phyloP scores from a whole-genome alignment of 2,329 filamentous ascomycete species.

The Blastomyces parvus region DNA sequence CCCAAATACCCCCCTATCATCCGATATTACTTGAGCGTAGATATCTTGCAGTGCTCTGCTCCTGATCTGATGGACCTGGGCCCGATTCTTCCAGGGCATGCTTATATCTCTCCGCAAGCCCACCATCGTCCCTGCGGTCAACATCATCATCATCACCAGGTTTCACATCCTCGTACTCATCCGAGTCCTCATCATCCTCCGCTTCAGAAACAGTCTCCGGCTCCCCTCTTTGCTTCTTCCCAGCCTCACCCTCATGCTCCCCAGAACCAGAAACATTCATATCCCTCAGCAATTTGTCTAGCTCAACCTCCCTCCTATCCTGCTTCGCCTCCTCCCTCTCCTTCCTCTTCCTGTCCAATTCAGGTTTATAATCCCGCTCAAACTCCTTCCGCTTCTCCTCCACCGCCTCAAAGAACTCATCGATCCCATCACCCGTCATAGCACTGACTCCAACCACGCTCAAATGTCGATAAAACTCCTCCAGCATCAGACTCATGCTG shows the following conservation, averaged over 20 bases:
- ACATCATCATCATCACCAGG: slow-evolving; percentile 46
- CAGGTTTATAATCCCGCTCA: slow-evolving; percentile 78
- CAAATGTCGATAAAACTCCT: slow-evolving; percentile 93
- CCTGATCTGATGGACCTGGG: slow-evolving; percentile 34
- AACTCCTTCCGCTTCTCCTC: slow-evolving; percentile 82
- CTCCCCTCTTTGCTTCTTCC: slow-evolving; percentile 22
- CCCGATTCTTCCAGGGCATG: slow-evolving; percentile 57
- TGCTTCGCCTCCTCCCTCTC: slow-evolving; percentile 69
- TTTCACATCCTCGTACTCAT: slow-evolving; percentile 44
- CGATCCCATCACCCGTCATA: slow-evolving; percentile 82
- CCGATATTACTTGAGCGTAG: slow-evolving; percentile 33
- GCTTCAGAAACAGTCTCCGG: slow-evolving; percentile 41
- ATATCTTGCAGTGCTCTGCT: slow-evolving; percentile 45
- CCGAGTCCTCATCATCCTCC: slow-evolving; percentile 43
- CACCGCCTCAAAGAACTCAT: slow-evolving; percentile 88
- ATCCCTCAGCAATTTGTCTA: slow-evolving; percentile 89
- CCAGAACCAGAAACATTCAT: slow-evolving; percentile 52
- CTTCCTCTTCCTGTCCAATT: slow-evolving; percentile 67
- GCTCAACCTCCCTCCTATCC: slow-evolving; percentile 63
- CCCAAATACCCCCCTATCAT: slow-evolving; percentile 10
- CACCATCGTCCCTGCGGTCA: slow-evolving; percentile 43
- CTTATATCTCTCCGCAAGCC: slow-evolving; percentile 66
- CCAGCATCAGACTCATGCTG: slow-evolving; percentile 94
- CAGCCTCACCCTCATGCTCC: slow-evolving; percentile 16
- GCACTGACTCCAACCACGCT: slow-evolving; percentile 89